Percentiles rank a stretch among this genome's conserved stretches.
These are phyloP conservation scores for Leptomonas pyrrhocoris DNA, from an alignment of 208 protist species.

Conservation along the genomic window DNA sequence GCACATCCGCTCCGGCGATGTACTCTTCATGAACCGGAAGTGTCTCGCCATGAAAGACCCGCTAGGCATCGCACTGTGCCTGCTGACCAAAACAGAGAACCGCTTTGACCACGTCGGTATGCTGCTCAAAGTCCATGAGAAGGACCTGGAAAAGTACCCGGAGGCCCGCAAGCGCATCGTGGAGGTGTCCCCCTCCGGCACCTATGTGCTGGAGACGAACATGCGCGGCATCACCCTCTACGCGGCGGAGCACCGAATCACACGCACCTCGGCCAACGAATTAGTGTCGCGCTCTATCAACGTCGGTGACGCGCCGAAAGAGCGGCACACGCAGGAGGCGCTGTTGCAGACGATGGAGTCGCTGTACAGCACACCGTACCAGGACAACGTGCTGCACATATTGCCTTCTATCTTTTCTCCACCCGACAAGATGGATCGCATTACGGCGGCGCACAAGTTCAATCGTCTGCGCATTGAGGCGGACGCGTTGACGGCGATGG, in stretches of 20 bases:
- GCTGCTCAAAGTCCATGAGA: conserved; percentile 58
- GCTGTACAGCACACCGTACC: conserved; percentile 60
- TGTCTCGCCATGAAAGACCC: conserved; percentile 77
- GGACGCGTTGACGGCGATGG: conserved; percentile 35
- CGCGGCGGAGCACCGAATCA: conserved; percentile 64
- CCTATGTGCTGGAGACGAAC: conserved; percentile 85
- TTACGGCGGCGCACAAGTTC: conserved; percentile 75
- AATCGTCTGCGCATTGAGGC: conserved; percentile 56
- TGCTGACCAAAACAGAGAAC: conserved; percentile 77
- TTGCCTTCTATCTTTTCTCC: conserved; percentile 62
- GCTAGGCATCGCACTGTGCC: conserved; percentile 62
- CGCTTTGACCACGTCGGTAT: conserved; percentile 86
- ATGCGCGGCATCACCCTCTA: conserved; percentile 74
- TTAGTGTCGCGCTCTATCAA: conserved; percentile 51
- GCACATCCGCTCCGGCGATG: conserved; percentile 57
- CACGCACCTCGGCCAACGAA: conserved; percentile 58
- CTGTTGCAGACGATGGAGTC: conserved; percentile 44
- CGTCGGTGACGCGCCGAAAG: conserved; percentile 14
- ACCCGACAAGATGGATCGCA: conserved; percentile 89
- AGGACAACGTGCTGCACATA: conserved; percentile 43
- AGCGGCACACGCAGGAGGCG: conserved; percentile 17
- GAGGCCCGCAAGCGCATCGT: conserved; percentile 38
- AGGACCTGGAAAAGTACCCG: conserved; percentile 44
- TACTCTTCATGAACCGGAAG: conserved; percentile 85
- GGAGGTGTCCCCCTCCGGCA: conserved; percentile 60